Conservation (phyloP, 768 basidiomycete genomes). For the Suillus lakei region DNA sequence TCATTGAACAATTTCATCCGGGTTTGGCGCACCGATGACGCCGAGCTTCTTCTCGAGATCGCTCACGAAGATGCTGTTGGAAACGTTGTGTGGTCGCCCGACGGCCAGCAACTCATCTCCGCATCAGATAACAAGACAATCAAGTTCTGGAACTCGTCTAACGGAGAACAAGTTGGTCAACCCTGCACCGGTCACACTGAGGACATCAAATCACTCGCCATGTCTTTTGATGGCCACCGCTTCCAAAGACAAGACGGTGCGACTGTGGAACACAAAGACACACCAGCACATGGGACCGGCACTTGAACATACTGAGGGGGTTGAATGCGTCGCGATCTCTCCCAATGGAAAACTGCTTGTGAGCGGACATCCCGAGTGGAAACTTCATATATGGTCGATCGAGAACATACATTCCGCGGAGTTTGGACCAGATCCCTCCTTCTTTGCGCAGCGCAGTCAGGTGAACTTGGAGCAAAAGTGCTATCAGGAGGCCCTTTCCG, state of each 20-base stretch:
- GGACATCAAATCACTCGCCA: slow-evolving; percentile 35
- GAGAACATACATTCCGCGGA: too few relatives aligned
- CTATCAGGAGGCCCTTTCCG: too few relatives aligned
- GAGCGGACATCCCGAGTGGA: background rate
- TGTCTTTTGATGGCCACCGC: slow-evolving; percentile 38
- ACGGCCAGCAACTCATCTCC: slow-evolving; percentile 19
- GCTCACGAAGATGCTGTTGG: slow-evolving; percentile 22
- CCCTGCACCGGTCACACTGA: slow-evolving; percentile 34
- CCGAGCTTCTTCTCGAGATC: background rate
- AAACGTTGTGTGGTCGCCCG: slow-evolving; percentile 31
- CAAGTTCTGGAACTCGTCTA: slow-evolving; percentile 17
- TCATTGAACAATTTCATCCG: background rate
- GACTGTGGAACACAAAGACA: slow-evolving; percentile 61
- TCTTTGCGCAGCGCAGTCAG: too few relatives aligned
- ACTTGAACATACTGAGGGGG: slow-evolving; percentile 29
- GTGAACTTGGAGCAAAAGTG: too few relatives aligned
- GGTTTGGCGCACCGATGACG: slow-evolving; percentile 13
- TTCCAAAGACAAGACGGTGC: slow-evolving; percentile 83
- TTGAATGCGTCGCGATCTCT: slow-evolving; percentile 34
- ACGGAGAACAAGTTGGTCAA: slow-evolving; percentile 32
- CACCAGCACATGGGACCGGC: slow-evolving; percentile 16
- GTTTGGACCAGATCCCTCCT: too few relatives aligned
- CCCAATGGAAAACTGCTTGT: slow-evolving; percentile 22
- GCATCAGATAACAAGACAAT: slow-evolving; percentile 20
- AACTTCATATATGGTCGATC: too few relatives aligned